A percentile compares a stretch with the other conserved stretches of the same genome.
Conservation (phyloP, 176 grass and related monocot species). For the Alloteropsis semialata region DNA sequence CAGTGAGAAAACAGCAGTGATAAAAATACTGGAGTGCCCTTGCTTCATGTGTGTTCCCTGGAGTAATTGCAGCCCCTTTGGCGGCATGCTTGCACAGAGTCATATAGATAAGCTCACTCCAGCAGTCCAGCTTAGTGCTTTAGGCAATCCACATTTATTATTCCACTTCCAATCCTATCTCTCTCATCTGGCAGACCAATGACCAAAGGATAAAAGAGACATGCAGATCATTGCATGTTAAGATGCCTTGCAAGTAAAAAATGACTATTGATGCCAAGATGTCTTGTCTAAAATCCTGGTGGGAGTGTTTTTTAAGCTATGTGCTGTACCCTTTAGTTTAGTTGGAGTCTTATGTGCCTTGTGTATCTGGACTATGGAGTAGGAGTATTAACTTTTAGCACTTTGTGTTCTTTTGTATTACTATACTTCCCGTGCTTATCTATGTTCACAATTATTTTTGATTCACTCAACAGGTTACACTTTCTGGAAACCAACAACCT, state of each 20-base stretch:
- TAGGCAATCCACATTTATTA: background rate
- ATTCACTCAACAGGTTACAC: slow-evolving; percentile 61
- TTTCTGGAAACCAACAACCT: slow-evolving; percentile 98
- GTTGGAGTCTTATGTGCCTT: background rate
- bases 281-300: background rate
- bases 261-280: background rate
- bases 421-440: slow-evolving; percentile 8
- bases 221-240: background rate
- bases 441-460: background rate
- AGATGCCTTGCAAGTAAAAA: background rate
- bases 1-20: background rate
- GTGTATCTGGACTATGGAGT: slow-evolving; percentile 8
- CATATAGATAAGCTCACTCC: background rate
- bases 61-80: too few relatives aligned
- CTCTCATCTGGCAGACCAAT: background rate
- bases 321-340: background rate
- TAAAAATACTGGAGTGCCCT: background rate
- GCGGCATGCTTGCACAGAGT: background rate
- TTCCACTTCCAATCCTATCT: background rate
- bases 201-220: background rate
- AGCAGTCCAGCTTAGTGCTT: background rate
- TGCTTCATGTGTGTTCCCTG: background rate
- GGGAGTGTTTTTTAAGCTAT: background rate
- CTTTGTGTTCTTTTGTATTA: slow-evolving; percentile 16
- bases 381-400: background rate